Percentiles rank a stretch among this genome's conserved stretches.
phyloP scores from a whole-genome alignment of 768 basidiomycete species.

The Cubamyces lactineus region DNA sequence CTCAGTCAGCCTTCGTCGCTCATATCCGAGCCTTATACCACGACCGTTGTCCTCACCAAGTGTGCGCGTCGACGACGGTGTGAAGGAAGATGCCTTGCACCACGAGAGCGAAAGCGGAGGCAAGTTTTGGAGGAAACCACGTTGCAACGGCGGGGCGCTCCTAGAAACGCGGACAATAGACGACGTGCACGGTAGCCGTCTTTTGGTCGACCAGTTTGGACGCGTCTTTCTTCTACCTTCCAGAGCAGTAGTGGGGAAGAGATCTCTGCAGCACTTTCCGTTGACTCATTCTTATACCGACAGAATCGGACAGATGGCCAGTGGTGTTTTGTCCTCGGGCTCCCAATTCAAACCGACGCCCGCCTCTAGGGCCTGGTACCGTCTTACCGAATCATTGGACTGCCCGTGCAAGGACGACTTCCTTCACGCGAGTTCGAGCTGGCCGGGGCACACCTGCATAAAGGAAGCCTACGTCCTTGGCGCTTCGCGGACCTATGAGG shows the following conservation, averaged over 20 bases:
- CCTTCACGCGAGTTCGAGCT: too few species aligned
- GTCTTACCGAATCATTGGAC: too few species aligned
- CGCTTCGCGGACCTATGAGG: too few species aligned
- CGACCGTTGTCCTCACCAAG: conserved; percentile 9
- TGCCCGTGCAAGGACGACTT: too few species aligned
- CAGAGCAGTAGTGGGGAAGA: not conserved
- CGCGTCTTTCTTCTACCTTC: not conserved
- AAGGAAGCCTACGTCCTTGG: too few species aligned
- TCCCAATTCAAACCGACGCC: too few species aligned
- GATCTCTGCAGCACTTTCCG: not conserved
- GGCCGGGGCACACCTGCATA: too few species aligned
- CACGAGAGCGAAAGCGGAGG: not conserved
- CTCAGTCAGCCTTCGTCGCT: conserved; percentile 1
- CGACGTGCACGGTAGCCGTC: not conserved
- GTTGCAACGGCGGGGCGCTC: conserved; percentile 8
- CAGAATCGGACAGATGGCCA: too few species aligned
- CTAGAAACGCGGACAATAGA: conserved; percentile 13
- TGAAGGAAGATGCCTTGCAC: not conserved
- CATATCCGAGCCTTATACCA: not conserved
- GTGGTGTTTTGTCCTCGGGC: too few species aligned
- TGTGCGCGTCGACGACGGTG: not conserved
- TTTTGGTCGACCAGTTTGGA: not conserved
- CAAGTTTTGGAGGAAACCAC: conserved; percentile 3
- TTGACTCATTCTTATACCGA: conserved; percentile 6
- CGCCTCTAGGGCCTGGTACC: too few species aligned